Percentiles rank a stretch among this genome's conserved stretches.
phyloP scores from a whole-genome alignment of 208 protist species.

The Naegleria lovaniensis region DNA sequence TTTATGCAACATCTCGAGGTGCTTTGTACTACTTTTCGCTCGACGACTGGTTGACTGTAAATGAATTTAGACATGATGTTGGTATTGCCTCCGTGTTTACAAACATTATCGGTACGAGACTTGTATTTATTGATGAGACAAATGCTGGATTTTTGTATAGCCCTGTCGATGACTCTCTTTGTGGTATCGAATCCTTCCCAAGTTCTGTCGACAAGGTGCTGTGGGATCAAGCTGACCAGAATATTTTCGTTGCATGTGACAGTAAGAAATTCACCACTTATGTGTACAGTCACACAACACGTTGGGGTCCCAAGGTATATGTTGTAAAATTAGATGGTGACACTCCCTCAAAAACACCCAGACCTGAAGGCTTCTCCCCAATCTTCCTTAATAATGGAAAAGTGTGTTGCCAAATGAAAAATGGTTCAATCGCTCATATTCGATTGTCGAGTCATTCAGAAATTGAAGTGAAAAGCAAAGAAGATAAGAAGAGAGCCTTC shows the following conservation, averaged over 20 bases:
- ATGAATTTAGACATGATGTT: constrained; percentile 57
- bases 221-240: constrained; percentile 83
- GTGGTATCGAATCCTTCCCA: constrained; percentile 63
- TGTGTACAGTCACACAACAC: constrained; percentile 71
- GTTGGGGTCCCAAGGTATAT: constrained; percentile 72
- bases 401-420: constrained; percentile 64
- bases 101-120: constrained; percentile 75
- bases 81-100: constrained; percentile 67
- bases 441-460: constrained; percentile 62
- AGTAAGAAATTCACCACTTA: constrained; percentile 67
- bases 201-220: constrained; percentile 59
- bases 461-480: constrained; percentile 40
- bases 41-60: constrained; percentile 70
- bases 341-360: constrained; percentile 50
- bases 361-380: constrained; percentile 60
- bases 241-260: constrained; percentile 70
- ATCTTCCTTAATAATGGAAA: constrained; percentile 66
- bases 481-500: constrained; percentile 48
- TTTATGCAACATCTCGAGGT: constrained; percentile 69
- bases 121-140: constrained; percentile 76
- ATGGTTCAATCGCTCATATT: constrained; percentile 59
- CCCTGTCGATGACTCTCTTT: constrained; percentile 74
- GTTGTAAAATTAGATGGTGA: constrained; percentile 55
- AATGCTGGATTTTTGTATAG: constrained; percentile 72
- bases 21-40: constrained; percentile 72